A percentile compares a stretch with the other conserved stretches of the same genome.
These are phyloP conservation scores for Chlorencoelia australis DNA, from an alignment of 2,329 filamentous ascomycete species.

Conservation along the genomic window DNA sequence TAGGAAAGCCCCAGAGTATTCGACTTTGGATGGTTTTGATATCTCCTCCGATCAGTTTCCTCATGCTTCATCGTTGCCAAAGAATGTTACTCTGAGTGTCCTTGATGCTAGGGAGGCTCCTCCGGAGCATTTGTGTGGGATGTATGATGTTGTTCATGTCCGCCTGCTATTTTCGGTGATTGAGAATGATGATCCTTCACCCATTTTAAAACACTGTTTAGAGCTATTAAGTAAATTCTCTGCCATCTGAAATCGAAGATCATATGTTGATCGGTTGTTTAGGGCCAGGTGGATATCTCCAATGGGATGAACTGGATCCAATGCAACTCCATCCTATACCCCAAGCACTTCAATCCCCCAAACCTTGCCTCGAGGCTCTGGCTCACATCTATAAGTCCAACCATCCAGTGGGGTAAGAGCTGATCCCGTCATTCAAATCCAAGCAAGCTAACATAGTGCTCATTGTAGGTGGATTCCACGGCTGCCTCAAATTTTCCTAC, in stretches of 20 bases:
- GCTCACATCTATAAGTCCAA: background rate
- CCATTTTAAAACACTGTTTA: background rate
- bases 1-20: background rate
- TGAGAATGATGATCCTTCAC: background rate
- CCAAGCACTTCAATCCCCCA: background rate
- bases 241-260: background rate
- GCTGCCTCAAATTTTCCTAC: background rate
- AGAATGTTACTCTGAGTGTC: background rate
- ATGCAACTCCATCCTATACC: background rate
- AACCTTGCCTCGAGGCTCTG: background rate
- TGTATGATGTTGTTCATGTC: background rate
- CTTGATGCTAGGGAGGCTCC: background rate
- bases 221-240: background rate
- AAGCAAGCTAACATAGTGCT: too few relatives aligned
- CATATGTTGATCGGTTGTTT: background rate
- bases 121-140: background rate
- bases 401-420: background rate
- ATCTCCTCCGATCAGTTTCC: background rate
- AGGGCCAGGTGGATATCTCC: background rate
- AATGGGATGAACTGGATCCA: background rate
- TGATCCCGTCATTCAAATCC: background rate
- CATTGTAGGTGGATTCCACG: background rate
- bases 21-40: background rate
- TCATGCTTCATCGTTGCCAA: background rate
- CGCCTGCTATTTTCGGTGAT: background rate